phyloP scores from a whole-genome alignment of 495 filamentous ascomycete species.

The Penicillium mononematosum region DNA sequence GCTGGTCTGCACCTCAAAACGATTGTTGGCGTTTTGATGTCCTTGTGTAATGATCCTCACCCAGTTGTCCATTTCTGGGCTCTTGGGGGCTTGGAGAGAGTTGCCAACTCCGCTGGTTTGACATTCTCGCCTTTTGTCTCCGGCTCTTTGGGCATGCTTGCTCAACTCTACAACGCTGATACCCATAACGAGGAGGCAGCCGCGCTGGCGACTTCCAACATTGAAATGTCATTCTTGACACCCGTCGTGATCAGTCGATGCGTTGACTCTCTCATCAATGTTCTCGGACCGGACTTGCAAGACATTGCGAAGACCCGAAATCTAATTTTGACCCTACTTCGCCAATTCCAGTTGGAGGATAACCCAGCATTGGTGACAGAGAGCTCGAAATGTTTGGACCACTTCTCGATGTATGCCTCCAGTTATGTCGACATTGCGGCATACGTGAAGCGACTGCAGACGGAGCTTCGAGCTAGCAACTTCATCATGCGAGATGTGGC shows the following conservation, averaged over 20 bases:
- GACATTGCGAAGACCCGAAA: slow-evolving; percentile 90
- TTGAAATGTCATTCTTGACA: slow-evolving; percentile 79
- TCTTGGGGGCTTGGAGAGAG: slow-evolving; percentile 79
- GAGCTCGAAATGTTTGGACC: slow-evolving; percentile 81
- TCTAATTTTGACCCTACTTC: slow-evolving; percentile 81
- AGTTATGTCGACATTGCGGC: slow-evolving; percentile 75
- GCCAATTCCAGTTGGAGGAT: slow-evolving; percentile 78
- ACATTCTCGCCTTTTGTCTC: slow-evolving; percentile 88
- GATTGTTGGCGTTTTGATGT: slow-evolving; percentile 93
- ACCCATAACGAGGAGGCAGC: slow-evolving; percentile 84
- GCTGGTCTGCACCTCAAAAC: slow-evolving; percentile 96
- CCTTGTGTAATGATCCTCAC: slow-evolving; percentile 92
- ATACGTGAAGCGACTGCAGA: slow-evolving; percentile 81
- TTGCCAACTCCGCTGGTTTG: slow-evolving; percentile 89
- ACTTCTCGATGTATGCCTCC: slow-evolving; percentile 88
- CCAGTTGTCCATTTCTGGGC: slow-evolving; percentile 96
- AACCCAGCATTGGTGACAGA: slow-evolving; percentile 70
- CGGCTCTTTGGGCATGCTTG: slow-evolving; percentile 86
- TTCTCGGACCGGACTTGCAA: slow-evolving; percentile 91
- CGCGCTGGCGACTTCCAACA: slow-evolving; percentile 77
- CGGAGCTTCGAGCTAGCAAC: slow-evolving; percentile 66
- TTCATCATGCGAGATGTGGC: slow-evolving; percentile 72
- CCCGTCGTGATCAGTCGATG: slow-evolving; percentile 79
- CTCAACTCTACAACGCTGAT: slow-evolving; percentile 86
- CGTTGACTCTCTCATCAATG: slow-evolving; percentile 93